Base-by-base conservation (phyloP, 2,329 filamentous ascomycete genomes). In the Colletotrichum magnum region DNA sequence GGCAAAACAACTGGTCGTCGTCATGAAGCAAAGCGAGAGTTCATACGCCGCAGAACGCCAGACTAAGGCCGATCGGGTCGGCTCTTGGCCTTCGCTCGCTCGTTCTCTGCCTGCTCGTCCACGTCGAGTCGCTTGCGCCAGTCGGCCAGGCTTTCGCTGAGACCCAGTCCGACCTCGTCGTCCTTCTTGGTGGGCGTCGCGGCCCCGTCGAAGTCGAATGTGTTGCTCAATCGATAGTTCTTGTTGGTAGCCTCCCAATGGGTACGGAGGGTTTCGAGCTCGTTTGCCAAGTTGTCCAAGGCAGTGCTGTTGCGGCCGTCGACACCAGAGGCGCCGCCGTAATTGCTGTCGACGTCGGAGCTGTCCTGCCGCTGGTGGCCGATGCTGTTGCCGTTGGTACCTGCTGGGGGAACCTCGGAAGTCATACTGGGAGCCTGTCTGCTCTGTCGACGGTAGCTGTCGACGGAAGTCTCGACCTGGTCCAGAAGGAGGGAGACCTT, bases 181-280 rank as follows among this genome's bases (percentile, higher is more conserved):
- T 83, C 80, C 58, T 83, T 83, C 72, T 84, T 85, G 3, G 69
- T 72, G 6, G 74, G 70, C 24, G 64, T 65, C 5, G 56, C 69
- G 43, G 64, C 63, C 21, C 64, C 54, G 65, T 97, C 95, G 74
- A 97, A 95, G 77, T 98, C 95, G 75, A 97, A 97, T 59, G 93
- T 90, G 76, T 92, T 95, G 80, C 94, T 97, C 52, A 98, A 84
- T 26, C 96, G 92, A 80, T 98, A 98, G 76, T 94, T 97, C 81
- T 97, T 96, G 83, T 95, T 98, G 13, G 94, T 97, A 47, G 92
- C 94, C 82, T 98, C 94, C 96, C 96, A 99, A 75, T 98, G 95
- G 60, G 87, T 93, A 60, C 95, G 90, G 56, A 99, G 86, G 13
- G 93, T 93, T 79, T 99, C 96, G 7, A 99, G 89, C 82, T 99